These are phyloP conservation scores for Camellia sinensis DNA, from an alignment of 148 eudicot genomes.

Conservation along the genomic window DNA sequence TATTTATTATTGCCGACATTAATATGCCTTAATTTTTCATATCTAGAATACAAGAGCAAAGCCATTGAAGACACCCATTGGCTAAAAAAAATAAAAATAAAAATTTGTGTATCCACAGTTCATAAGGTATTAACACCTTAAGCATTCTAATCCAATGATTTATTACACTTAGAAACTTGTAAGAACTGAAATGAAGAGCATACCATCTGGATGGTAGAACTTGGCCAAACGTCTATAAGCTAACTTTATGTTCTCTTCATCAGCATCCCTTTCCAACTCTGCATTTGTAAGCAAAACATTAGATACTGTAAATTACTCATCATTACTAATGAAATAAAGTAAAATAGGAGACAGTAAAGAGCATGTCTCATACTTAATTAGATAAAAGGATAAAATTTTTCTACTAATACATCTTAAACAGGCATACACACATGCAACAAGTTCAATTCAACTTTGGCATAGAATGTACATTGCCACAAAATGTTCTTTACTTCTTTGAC, in stretches of 20 bases:
- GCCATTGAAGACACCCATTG: not conserved
- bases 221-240: slow-evolving; percentile 88
- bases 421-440: not conserved
- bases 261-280: slow-evolving; percentile 89
- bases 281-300: slow-evolving; percentile 25
- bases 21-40: not conserved
- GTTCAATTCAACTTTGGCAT: not conserved
- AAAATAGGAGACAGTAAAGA: not conserved
- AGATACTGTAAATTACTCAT: not conserved
- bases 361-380: not conserved
- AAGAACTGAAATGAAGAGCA: slow-evolving; percentile 30
- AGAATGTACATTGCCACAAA: not conserved
- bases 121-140: not conserved
- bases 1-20: not conserved
- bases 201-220: slow-evolving; percentile 98
- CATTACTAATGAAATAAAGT: not conserved
- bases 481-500: no score
- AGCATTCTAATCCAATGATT: not conserved
- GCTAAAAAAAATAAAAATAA: not conserved
- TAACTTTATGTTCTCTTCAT: slow-evolving; percentile 68
- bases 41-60: not conserved
- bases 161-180: not conserved
- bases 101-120: not conserved
- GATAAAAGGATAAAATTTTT: not conserved
- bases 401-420: slow-evolving; percentile 1